A percentile compares a stretch with the other conserved stretches of the same genome.
These are phyloP conservation scores for Rhodocollybia butyracea DNA, from an alignment of 768 basidiomycete species.

Conservation along the genomic window DNA sequence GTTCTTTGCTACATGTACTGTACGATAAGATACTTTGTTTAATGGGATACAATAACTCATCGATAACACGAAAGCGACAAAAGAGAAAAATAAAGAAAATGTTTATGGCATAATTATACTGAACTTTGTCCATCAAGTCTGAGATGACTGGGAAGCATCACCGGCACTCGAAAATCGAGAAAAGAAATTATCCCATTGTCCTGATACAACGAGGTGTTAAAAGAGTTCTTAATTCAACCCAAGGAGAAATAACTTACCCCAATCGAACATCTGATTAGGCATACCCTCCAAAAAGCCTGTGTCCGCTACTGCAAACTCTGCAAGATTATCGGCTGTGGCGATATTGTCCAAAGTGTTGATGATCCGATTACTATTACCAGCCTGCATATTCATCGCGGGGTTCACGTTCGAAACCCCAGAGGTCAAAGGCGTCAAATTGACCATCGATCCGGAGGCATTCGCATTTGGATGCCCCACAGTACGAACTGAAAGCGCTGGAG, in stretches of 20 bases:
- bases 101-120: not conserved
- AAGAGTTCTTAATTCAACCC: not conserved
- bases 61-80: not conserved
- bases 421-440: slow-evolving; percentile 51
- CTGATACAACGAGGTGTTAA: slow-evolving; percentile 30
- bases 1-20: no score
- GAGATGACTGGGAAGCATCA: not conserved
- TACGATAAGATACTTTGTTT: no score
- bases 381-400: slow-evolving; percentile 61
- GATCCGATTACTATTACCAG: slow-evolving; percentile 54
- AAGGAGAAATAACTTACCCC: slow-evolving; percentile 48
- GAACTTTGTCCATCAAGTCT: not conserved
- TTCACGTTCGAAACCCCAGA: slow-evolving; percentile 59
- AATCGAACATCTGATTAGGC: slow-evolving; percentile 84
- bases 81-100: not conserved
- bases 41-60: no score
- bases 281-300: slow-evolving; percentile 73
- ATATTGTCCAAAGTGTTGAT: slow-evolving; percentile 72
- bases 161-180: slow-evolving; percentile 41
- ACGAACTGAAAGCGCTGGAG: not conserved
- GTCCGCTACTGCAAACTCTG: slow-evolving; percentile 66
- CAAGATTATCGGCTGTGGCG: slow-evolving; percentile 50
- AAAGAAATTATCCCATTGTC: slow-evolving; percentile 84
- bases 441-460: slow-evolving; percentile 35
- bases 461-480: not conserved